Percentiles rank a stretch among this genome's conserved stretches.
These are phyloP conservation scores for Dendrobium officinale DNA, from an alignment of 106 monocot genomes.

Conservation along the genomic window DNA sequence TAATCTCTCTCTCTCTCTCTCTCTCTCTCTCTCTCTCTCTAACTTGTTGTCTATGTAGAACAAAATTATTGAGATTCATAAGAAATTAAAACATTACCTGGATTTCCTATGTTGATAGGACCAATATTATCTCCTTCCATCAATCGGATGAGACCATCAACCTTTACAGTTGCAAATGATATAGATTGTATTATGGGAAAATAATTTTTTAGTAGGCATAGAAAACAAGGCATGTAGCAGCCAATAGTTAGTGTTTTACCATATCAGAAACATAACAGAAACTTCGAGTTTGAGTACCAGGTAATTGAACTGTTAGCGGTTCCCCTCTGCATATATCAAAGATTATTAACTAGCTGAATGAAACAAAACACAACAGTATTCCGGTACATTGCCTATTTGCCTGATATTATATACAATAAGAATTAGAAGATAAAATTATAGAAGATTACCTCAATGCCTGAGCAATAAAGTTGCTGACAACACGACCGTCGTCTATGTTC, in stretches of 20 bases:
- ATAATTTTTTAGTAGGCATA: too few relatives aligned
- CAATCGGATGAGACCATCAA: constrained; percentile 71
- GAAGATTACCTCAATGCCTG: constrained; percentile 74
- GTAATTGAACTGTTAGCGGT: constrained; percentile 80
- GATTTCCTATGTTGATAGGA: constrained; percentile 93
- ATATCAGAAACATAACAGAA: constrained; percentile 98
- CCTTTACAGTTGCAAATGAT: constrained; percentile 17
- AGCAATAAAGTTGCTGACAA: constrained; percentile 97
- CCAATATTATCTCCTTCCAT: constrained; percentile 92
- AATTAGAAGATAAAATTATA: not conserved
- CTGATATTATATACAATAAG: too few relatives aligned
- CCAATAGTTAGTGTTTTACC: constrained; percentile 23
- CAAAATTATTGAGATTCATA: too few relatives aligned
- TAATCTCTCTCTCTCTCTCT: too few relatives aligned
- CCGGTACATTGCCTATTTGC: too few relatives aligned
- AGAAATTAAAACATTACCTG: constrained; percentile 27
- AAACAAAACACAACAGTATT: not conserved
- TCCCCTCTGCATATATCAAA: constrained; percentile 46
- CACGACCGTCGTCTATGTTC: constrained; percentile 99
- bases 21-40: too few relatives aligned
- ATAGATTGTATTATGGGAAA: not conserved
- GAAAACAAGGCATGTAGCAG: not conserved
- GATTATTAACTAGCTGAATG: not conserved
- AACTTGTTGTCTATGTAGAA: too few relatives aligned
- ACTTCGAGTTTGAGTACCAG: constrained; percentile 95